A percentile compares a stretch with the other conserved stretches of the same genome.
Conservation (phyloP, 768 basidiomycete genomes). For the Albatrellus ellisii region DNA sequence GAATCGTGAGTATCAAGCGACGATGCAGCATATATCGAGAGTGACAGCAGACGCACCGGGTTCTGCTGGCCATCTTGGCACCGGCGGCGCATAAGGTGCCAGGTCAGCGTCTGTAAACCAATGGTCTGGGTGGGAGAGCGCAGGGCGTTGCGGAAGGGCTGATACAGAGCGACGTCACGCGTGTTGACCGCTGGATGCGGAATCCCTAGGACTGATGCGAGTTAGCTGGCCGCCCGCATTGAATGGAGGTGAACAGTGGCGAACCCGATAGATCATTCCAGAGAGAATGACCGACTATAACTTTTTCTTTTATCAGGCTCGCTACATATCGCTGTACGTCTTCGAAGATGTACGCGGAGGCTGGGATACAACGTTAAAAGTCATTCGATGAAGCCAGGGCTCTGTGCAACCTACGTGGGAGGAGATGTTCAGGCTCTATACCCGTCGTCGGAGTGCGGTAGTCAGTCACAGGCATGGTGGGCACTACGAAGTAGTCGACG, state of each 20-base stretch:
- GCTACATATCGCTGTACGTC: conserved; percentile 57
- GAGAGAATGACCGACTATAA: conserved; percentile 63
- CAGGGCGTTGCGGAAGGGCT: conserved; percentile 66
- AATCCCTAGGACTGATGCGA: conserved; percentile 54
- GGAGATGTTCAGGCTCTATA: conserved; percentile 29
- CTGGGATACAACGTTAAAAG: conserved; percentile 18
- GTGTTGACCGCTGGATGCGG: conserved; percentile 69
- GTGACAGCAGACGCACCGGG: conserved; percentile 37
- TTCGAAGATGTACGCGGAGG: conserved; percentile 39
- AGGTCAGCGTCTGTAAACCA: conserved; percentile 68
- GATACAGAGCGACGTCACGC: conserved; percentile 70
- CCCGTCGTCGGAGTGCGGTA: conserved; percentile 58
- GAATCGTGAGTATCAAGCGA: conserved; percentile 5
- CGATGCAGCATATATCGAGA: not conserved
- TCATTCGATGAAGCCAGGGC: not conserved
- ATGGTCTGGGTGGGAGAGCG: conserved; percentile 52
- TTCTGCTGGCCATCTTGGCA: conserved; percentile 62
- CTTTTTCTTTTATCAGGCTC: conserved; percentile 51
- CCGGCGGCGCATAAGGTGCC: conserved; percentile 71
- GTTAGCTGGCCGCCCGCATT: conserved; percentile 1
- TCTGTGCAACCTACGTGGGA: conserved; percentile 21
- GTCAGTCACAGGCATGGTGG: conserved; percentile 57
- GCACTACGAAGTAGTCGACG: conserved; percentile 53
- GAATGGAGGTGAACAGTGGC: conserved; percentile 11
- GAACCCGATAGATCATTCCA: conserved; percentile 76